A percentile compares a stretch with the other conserved stretches of the same genome.
Evolutionary conservation across 1,139 yeast species (phyloP).

Genomic region (Kodamaea anthophila): DNA sequence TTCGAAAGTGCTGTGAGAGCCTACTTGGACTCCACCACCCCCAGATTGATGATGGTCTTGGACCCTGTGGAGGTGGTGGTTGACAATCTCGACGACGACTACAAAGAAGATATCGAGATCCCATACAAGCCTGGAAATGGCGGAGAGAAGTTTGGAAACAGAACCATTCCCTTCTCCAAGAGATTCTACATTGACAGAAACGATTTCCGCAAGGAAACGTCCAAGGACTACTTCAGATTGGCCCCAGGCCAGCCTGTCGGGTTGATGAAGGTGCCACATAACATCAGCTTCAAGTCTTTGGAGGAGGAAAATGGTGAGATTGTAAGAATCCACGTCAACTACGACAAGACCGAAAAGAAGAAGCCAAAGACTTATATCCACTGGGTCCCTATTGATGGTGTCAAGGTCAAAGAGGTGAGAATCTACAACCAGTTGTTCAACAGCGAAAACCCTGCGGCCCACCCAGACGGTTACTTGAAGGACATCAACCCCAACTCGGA

Average conservation of each 20-base stretch:
- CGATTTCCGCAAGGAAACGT: conserved; percentile 65
- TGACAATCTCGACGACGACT: conserved; percentile 76
- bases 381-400: conserved; percentile 79
- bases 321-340: conserved; percentile 68
- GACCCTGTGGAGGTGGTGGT: conserved; percentile 81
- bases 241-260: conserved; percentile 96
- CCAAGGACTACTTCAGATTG: conserved; percentile 72
- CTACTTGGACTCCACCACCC: conserved; percentile 85
- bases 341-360: conserved; percentile 56
- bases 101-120: conserved; percentile 60
- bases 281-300: conserved; percentile 64
- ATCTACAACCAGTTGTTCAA: conserved; percentile 83
- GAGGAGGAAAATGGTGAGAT: conserved; percentile 60
- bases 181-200: conserved; percentile 75
- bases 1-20: conserved; percentile 87
- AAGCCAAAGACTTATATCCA: conserved; percentile 92
- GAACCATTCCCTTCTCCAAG: conserved; percentile 73
- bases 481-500: conserved; percentile 83
- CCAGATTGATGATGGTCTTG: conserved; percentile 89
- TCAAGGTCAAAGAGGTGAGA: conserved; percentile 68
- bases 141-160: conserved; percentile 45
- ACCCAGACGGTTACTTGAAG: conserved; percentile 81
- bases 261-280: conserved; percentile 85
- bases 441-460: conserved; percentile 83
- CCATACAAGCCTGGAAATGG: conserved; percentile 88